A percentile compares a stretch with the other conserved stretches of the same genome.
These are phyloP conservation scores for Cucurbita moschata DNA, from an alignment of 306 rosid genomes.

Conservation along the genomic window DNA sequence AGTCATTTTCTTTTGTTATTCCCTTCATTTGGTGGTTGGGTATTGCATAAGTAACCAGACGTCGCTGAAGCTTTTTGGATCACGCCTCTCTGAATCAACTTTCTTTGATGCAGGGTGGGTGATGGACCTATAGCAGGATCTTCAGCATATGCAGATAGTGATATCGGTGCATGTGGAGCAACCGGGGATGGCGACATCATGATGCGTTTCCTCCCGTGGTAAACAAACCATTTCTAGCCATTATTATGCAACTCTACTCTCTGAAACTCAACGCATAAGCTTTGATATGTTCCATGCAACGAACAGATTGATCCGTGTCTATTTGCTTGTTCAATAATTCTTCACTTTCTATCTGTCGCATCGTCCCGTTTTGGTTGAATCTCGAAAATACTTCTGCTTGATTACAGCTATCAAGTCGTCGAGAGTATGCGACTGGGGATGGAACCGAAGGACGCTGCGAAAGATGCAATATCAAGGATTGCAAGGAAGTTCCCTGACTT, in stretches of 20 bases:
- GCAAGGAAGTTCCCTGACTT: conserved; percentile 59
- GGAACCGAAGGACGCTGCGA: conserved; percentile 69
- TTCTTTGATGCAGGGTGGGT: conserved; percentile 56
- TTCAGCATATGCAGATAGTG: conserved; percentile 62
- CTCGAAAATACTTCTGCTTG: neutral
- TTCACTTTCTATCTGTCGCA: neutral
- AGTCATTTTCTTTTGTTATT: neutral
- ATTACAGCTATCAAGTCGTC: conserved; percentile 84
- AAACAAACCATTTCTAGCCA: neutral
- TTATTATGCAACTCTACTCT: neutral
- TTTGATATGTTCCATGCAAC: neutral
- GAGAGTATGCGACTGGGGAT: conserved; percentile 92
- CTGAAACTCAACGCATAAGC: neutral
- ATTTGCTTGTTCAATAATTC: neutral
- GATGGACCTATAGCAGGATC: conserved; percentile 91
- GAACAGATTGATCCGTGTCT: neutral
- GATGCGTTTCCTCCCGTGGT: conserved; percentile 98
- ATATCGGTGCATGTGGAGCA: conserved; percentile 90
- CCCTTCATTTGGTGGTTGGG: neutral
- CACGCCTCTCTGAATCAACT: neutral
- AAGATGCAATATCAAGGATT: conserved; percentile 66
- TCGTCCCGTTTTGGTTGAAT: neutral
- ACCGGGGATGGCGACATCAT: conserved; percentile 88
- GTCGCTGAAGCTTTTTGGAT: neutral
- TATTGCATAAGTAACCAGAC: neutral